Base-by-base conservation (phyloP, 805 yeast genomes). In the Pichia occidentalis region DNA sequence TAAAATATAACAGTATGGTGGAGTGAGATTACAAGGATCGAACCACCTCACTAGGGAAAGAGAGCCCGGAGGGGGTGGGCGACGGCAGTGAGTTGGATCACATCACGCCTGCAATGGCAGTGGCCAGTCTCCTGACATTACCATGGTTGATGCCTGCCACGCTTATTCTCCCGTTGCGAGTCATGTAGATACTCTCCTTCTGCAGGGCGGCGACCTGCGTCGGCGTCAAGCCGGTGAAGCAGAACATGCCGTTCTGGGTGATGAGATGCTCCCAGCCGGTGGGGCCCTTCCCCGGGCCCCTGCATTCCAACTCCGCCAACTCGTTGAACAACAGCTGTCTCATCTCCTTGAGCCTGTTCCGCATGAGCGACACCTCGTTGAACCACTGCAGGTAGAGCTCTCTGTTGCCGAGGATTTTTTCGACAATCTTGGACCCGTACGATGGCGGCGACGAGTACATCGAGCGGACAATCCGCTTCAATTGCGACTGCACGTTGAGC, bases 161-260 rank as follows among this genome's bases (percentile, higher is more conserved):
- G 36, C 95, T 82, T 58, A 90, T 77, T 57, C 98, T 79, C 26
- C 97, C 97, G 60, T 87, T 92, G 45, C 77, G 71, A 21, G 96
- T 86, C 51, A 92, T 75, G 60, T 90, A 90, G 27, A 90, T 80
- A 13, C 85, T 77, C 59, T 85, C 77, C 36, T 71, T 67, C 28
- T 72, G 67, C 53, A 90, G 70, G 45, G 68, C 63, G 42, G 75
- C 68, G 34, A 85, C 90, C 64, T 87, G 95, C 34, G 73, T 76
- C 31, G 75, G 67, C 23, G 63, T 57, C 45, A 90, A 71, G 7
- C 96, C 95, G 24, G 97, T 88, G 68, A 73, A 90, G 53, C 90
- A 85, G 65, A 90, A 90, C 97, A 90, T 90, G 52, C 98, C 98
- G 59, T 90, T 82, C 63, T 90, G 97, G 56, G 79, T 73, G 40